Evolutionary conservation across 2,329 filamentous ascomycete species (phyloP), one percentile per base, ranked within the genome.

Genomic region (Clarireedia paspali): DNA sequence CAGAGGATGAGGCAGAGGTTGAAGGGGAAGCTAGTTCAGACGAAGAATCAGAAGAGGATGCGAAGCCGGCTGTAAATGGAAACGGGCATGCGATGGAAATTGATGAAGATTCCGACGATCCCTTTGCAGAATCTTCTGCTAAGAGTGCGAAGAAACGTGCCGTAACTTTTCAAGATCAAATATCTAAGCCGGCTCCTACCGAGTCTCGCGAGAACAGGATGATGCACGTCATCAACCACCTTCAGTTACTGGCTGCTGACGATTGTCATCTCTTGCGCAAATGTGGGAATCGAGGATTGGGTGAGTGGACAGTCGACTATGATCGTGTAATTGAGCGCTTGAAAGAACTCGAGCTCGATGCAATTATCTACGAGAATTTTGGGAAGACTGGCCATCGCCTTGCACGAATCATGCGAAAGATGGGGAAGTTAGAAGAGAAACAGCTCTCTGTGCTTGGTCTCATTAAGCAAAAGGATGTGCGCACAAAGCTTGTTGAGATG

Each of bases 371-470:
- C 60, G 83, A 89, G 52, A 82, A 83, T 2, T 91, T 89, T 63
- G 91, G 90, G 6, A 80, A 82, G 6, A 77, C 87, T 47, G 90
- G 90, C 0, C 79, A 92, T 17, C 88, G 92, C 7, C 77, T 99
- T n/a, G 81, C 91, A 20, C 87, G 90, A 20, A 90, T 97, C 55
- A 79, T 99, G 20, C 81, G 87, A 40, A 85, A 88, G 57, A 90
- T 91, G 67, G 94, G 94, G 53, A 96, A 94, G 68, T 77, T 97
- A n/a, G 92, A 97, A 63, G 94, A 99, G 71, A 95, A 95, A 71
- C 85, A 88, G 59, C 78, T 96, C 12, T 87, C 88, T 39, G 84
- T 85, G 50, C 79, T 91, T 55, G 88, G 88, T 53, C 81, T 99
- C 59, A 86, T 96, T 76, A 87, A 87, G 56, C 89, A 92, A 65